Evolutionary conservation across 805 yeast genomes (phyloP), one percentile per base, ranked within the genome.

Genomic region (Pichia phayaonensis): DNA sequence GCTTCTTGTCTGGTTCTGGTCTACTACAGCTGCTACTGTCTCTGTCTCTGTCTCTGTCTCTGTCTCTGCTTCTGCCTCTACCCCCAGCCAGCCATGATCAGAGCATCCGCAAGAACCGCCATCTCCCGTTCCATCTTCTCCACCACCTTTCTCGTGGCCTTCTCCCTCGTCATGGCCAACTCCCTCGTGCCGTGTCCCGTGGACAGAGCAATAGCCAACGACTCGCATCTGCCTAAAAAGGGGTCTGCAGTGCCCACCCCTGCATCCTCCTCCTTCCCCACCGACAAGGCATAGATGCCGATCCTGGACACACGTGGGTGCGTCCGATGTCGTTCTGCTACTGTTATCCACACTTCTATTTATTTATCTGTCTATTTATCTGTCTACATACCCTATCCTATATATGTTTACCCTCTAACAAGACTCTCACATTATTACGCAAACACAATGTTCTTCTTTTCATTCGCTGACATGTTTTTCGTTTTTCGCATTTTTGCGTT

Each of bases 111-210:
- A 45, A 73, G 86, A 61, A 72, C 73, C 50, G 70, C 70, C 54
- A 69, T 84, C 47, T 83, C 89, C 22, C 75, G 77, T 45, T 82
- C 87, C 15, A 70, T 85, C 52, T 85, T 85, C 66, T 78, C 84
- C 23, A 80, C 89, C 20, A 84, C 94, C 0, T 84, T 84, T 55
- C 74, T 84, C n/a, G 79, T 86, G 27, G 84, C 90, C 38, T 77
- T 85, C 51, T 77, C 84, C 15, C 48, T 69, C 40, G 72, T 68
- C 27, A 51, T 63, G 26, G 65, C 68, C 22, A 69, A 67, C 50
- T 59, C 63, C 23, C 47, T 68, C 2, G 61, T 69, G 40, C 71
- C 72, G 18, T 69, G 72, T 60, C 72, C 80, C 23, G 77, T 75
- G 50, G 80, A 80, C 42, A 57, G 62, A 45, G 68, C 66, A 42